Evolutionary conservation across 176 grass and related monocot genomes (phyloP).

Genomic region (Triticum timopheevii): DNA sequence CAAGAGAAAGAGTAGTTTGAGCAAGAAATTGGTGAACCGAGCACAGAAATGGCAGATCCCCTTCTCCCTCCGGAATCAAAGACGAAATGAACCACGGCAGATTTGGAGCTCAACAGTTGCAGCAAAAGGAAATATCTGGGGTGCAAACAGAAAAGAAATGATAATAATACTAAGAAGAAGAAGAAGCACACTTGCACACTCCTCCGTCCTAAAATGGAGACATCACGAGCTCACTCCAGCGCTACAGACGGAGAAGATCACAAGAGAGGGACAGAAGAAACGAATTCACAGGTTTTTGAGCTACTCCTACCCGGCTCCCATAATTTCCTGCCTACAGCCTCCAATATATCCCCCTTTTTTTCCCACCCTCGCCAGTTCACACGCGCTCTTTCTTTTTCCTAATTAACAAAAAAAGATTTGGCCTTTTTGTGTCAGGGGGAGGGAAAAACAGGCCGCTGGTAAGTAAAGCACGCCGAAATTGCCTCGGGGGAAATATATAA

Average conservation of each 20-base stretch:
- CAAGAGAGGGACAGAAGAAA: neutral
- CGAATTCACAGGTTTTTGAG: conserved; percentile 35
- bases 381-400: conserved; percentile 46
- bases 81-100: conserved; percentile 6
- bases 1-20: conserved; percentile 18
- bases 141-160: neutral
- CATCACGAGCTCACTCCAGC: conserved; percentile 35
- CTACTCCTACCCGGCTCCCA: conserved; percentile 19
- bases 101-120: conserved; percentile 26
- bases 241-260: conserved; percentile 18
- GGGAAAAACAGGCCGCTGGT: conserved; percentile 44
- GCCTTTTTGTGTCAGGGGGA: conserved; percentile 1
- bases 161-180: conserved; percentile 12
- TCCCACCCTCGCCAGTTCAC: conserved; percentile 37
- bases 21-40: conserved; percentile 15
- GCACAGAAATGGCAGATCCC: conserved; percentile 45
- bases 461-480: conserved; percentile 84
- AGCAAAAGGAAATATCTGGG: conserved; percentile 30
- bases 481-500: conserved; percentile 46
- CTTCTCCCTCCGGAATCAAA: conserved; percentile 18
- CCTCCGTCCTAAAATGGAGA: conserved; percentile 39
- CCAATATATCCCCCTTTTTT: conserved; percentile 47
- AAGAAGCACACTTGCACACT: conserved; percentile 40
- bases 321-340: conserved; percentile 35
- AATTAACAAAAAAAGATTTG: conserved; percentile 36